These are phyloP conservation scores for Pinus albicaulis DNA, from an alignment of 75 land plant species.

Conservation along the genomic window DNA sequence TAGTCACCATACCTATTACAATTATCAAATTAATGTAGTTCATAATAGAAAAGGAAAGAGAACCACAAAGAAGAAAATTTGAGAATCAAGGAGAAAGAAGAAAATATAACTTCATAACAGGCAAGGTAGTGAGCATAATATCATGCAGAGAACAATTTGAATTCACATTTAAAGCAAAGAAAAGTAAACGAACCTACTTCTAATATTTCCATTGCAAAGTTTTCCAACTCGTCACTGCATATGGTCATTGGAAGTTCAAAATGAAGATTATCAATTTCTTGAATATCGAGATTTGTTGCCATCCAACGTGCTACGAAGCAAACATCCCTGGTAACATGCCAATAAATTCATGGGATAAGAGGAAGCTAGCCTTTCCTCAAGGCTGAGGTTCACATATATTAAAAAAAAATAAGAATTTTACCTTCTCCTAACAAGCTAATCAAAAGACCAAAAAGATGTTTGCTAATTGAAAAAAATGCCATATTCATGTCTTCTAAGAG, in stretches of 20 bases:
- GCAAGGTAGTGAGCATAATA: not conserved
- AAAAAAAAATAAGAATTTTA: not conserved
- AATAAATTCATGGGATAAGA: not conserved
- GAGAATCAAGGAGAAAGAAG: too few relatives aligned
- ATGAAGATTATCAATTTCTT: conserved; percentile 83
- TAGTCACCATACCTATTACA: not conserved
- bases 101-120: not conserved
- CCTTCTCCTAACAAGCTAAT: not conserved
- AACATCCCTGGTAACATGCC: conserved; percentile 92
- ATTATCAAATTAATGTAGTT: not conserved
- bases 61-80: not conserved
- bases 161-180: not conserved
- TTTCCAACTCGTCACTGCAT: conserved; percentile 62
- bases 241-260: conserved; percentile 91
- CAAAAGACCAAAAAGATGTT: not conserved
- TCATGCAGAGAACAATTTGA: not conserved
- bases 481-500: not conserved
- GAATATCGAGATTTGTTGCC: conserved; percentile 83
- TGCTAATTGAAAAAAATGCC: not conserved
- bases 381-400: not conserved
- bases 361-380: not conserved
- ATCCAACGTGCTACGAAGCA: conserved; percentile 89
- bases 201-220: conserved; percentile 68
- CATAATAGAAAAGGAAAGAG: not conserved
- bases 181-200: conserved; percentile 43